Evolutionary conservation across 305 asterid species (phyloP), one percentile per base, ranked within the genome.

Genomic region (Fraxinus xanthoxyloides): DNA sequence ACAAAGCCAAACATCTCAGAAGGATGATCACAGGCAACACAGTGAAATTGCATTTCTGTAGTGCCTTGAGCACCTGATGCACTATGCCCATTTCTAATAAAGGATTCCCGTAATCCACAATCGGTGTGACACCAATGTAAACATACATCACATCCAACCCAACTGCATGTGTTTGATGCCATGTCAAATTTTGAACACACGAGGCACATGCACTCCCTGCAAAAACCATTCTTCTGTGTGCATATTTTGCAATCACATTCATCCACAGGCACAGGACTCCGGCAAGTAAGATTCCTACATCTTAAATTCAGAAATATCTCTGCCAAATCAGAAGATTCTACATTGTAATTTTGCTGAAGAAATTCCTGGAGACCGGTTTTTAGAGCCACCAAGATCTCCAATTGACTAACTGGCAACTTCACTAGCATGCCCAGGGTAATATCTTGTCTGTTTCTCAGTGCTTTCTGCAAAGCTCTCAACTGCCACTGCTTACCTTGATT

Each of bases 131-230:
- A 95, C 99, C 99, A 95, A 82, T 94, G 98, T 40, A 95, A 87
- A 88, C 98, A 95, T 7, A 95, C 94, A 82, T 94, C 99, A 79
- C 99, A 95, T 34, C 99, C 98, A 32, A 95, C 99, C 99, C 99
- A 95, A 81, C 98, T 91, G 83, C 99, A 95, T 0, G 98, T 95
- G 87, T 92, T 95, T 61, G 96, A 90, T 51, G 97, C 98, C 88
- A 85, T 91, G 87, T 95, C 99, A 83, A 95, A 95, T 88, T 92
- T 94, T 2, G 95, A 94, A 80, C 99, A 95, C 78, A 95, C 97
- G 1, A 94, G 95, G 86, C 98, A 95, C 99, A 93, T 95, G 90
- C 99, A 95, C 70, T 92, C 97, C 85, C 98, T 84, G 90, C 99
- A 94, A 83, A 95, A 95, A 83, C 97, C 98, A 70, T 81, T 90